Percentiles rank a stretch among this genome's conserved stretches.
Conservation (phyloP, 2,329 filamentous ascomycete genomes). For the Tolypocladium tropicale region DNA sequence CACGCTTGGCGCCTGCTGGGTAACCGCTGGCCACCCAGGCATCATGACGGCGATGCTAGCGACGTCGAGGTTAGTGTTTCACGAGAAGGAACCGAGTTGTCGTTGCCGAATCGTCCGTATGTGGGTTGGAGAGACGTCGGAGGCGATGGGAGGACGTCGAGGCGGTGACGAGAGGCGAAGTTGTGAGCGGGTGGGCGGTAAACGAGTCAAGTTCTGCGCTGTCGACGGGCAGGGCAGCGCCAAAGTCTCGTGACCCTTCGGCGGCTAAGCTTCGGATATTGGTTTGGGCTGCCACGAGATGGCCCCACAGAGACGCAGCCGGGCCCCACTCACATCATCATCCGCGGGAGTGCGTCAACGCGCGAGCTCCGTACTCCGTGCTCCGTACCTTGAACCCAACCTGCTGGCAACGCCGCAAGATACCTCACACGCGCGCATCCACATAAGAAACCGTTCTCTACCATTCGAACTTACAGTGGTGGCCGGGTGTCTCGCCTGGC, state of each 20-base stretch:
- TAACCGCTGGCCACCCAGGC: constrained; percentile 24
- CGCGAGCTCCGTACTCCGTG: neutral
- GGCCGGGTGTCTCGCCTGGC: neutral
- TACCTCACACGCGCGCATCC: neutral
- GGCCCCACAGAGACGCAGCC: neutral
- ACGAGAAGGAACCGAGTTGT: neutral
- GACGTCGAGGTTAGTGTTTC: constrained; percentile 4
- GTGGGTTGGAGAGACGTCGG: neutral
- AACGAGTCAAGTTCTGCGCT: neutral
- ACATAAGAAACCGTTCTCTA: neutral
- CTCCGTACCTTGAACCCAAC: neutral
- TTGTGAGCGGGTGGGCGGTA: neutral
- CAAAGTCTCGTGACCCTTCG: neutral
- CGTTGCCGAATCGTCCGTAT: neutral
- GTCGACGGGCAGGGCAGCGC: neutral
- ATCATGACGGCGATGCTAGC: constrained; percentile 18
- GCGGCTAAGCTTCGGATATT: neutral
- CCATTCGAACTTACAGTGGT: neutral
- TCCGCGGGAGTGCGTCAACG: no score
- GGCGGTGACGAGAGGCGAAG: neutral
- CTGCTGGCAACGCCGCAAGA: neutral
- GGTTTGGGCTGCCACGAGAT: neutral
- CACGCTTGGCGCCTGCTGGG: constrained; percentile 30
- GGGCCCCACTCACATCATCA: neutral
- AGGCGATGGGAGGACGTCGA: neutral